Evolutionary conservation across 345 rosid genomes (phyloP), one percentile per base, ranked within the genome.

Genomic region (Toxicodendron radicans): DNA sequence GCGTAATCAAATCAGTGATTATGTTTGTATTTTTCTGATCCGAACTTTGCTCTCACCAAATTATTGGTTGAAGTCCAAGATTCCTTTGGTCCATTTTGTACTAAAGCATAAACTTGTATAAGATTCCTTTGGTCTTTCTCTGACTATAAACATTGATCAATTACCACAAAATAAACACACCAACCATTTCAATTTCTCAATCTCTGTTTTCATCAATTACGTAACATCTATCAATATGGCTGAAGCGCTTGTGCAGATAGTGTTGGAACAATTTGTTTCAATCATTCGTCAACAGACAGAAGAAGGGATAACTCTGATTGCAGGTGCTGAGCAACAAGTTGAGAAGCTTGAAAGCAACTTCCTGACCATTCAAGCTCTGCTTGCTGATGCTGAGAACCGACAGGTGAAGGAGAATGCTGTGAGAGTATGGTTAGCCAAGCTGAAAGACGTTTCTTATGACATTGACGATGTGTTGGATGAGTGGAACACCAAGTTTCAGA

Each of bases 401-500:
- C 52, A 70, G 41, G 52, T 41, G 35, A 9, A 23, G 35, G 35
- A 56, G 14, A 56, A 38, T 2, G 7, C 21, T 1, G 56, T 70
- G 0, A 35, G 60, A 68, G 30, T 4, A 4, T 68, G 71, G 71
- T 33, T 68, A 33, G 56, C 16, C 5, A 4, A 70, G 65, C 65
- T 45, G 21, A 23, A 24, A 43, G 56, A 41, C 11, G 12, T 7
- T 8, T 58, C 24, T 18, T 58, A 58, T 24, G 56, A 58, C 18
- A 10, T 70, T 0, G 24, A 70, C 0, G 73, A 17, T 0, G 24
- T 70, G 43, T 11, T 70, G 27, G 73, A 57, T 45, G 24, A 58
- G 41, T 58, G 73, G 73, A 68, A 52, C 59, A 68, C 71, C 4
- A 41, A 10, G 0, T 5, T 68, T 32, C 27, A 4, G 60, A 68